Conservation (phyloP, 2,329 filamentous ascomycete species). For the Pseudogymnoascus sp. region DNA sequence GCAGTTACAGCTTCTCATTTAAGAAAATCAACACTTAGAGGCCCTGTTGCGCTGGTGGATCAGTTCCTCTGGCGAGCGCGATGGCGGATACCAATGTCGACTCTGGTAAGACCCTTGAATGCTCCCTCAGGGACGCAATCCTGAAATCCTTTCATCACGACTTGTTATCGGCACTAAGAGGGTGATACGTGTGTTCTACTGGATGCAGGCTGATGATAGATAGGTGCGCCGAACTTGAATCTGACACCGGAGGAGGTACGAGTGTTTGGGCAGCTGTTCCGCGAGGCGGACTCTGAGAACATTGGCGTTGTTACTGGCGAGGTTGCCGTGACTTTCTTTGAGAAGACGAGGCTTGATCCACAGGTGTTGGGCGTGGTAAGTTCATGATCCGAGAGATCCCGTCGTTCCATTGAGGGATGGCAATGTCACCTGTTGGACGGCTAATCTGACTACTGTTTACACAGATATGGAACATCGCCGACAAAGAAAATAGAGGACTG, state of each 20-base stretch:
- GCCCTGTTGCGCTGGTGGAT: slow-evolving; percentile 1
- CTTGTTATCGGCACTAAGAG: neutral
- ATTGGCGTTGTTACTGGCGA: slow-evolving; percentile 94
- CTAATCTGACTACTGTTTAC: slow-evolving; percentile 22
- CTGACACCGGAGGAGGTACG: slow-evolving; percentile 88
- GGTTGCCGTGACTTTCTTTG: slow-evolving; percentile 94
- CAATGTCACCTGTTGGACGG: neutral
- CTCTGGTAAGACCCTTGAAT: slow-evolving; percentile 14
- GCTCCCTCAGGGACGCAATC: neutral
- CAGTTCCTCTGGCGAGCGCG: slow-evolving; percentile 1
- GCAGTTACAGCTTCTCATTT: slow-evolving; percentile 6
- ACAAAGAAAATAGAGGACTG: slow-evolving; percentile 91
- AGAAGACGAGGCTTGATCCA: slow-evolving; percentile 85
- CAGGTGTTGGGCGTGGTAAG: slow-evolving; percentile 79
- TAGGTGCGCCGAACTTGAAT: slow-evolving; percentile 67
- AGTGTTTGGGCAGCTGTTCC: slow-evolving; percentile 87
- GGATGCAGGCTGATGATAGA: slow-evolving; percentile 19
- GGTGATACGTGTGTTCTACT: neutral
- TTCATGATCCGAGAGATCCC: neutral
- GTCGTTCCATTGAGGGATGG: slow-evolving; percentile 10
- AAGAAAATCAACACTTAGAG: neutral
- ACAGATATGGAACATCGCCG: slow-evolving; percentile 98
- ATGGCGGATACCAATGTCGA: slow-evolving; percentile 15
- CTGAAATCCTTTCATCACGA: neutral
- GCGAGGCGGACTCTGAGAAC: slow-evolving; percentile 83